Evolutionary conservation across 1,284 basidiomycete genomes (phyloP), one percentile per base, ranked within the genome.

Genomic region (Moesziomyces parantarcticus): DNA sequence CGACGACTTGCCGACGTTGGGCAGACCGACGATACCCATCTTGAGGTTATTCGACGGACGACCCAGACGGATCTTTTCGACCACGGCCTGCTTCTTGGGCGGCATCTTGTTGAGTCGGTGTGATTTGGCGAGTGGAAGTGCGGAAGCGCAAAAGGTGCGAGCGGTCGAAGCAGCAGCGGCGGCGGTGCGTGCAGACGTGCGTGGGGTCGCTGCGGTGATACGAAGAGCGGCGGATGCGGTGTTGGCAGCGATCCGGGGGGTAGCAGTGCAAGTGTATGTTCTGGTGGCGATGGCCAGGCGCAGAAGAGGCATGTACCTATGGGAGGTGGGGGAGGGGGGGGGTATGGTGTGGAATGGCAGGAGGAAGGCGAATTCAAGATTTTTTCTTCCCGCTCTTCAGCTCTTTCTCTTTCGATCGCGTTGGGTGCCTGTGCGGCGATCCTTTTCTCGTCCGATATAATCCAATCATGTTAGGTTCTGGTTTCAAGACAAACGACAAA

Each of bases 11-110:
- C 83, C 83, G 46, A 81, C 76, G 66, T 79, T 83, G 57, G 82
- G 82, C 48, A 83, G 57, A 58, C 82, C 82, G 46, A 83, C 82
- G 54, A 83, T 83, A 51, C 82, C 82, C 78, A 83, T 82, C 74
- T 80, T 80, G 55, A 83, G 71, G 75, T 83, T 83, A 67, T 83
- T 83, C 46, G 79, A 81, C 21, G 79, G 79, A 43, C 79, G 73
- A 52, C 82, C 82, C 53, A 83, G 60, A 44, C 70, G 73, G 54
- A 76, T 62, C 77, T 80, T 81, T 61, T 82, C 78, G 26, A 59
- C 76, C 13, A 67, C 56, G 25, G 58, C 68, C 39, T 69, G 66
- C 50, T 69, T 66, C 68, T 79, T 80, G 53, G 82, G 82, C 36
- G 80, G 73, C 79, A 82, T 82, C 49, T 66, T 82, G 43, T 53